These are phyloP conservation scores for Daldinia concentrica DNA, from an alignment of 495 filamentous ascomycete genomes.

Conservation along the genomic window DNA sequence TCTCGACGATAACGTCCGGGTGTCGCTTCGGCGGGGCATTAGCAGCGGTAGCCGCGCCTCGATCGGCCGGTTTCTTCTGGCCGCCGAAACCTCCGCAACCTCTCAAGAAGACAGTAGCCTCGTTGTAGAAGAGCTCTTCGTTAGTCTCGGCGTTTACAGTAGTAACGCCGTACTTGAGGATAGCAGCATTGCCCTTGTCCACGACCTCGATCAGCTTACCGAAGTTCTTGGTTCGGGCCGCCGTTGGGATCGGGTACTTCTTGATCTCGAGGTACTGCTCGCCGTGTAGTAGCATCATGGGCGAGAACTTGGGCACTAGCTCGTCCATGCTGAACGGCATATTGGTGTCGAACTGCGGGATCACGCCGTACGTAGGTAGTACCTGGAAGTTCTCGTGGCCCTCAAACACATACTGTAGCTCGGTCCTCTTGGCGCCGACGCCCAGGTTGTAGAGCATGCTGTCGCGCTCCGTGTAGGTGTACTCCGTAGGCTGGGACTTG, in stretches of 20 bases:
- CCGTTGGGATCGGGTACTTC: constrained; percentile 93
- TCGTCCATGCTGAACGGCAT: constrained; percentile 83
- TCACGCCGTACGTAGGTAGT: constrained; percentile 92
- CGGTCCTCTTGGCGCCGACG: constrained; percentile 90
- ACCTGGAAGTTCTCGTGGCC: constrained; percentile 89
- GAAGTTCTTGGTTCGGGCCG: constrained; percentile 79
- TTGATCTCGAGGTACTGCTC: constrained; percentile 98
- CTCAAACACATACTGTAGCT: constrained; percentile 88
- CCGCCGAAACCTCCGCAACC: constrained; percentile 94
- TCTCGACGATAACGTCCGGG: constrained; percentile 85
- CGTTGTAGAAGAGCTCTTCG: constrained; percentile 96
- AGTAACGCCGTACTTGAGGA: constrained; percentile 80
- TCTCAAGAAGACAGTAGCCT: constrained; percentile 88
- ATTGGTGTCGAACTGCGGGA: constrained; percentile 88
- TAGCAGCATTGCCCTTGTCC: constrained; percentile 92
- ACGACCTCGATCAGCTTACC: constrained; percentile 91
- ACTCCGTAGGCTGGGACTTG: constrained; percentile 77
- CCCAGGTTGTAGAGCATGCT: constrained; percentile 96
- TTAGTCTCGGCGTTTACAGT: constrained; percentile 83
- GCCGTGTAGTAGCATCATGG: constrained; percentile 99
- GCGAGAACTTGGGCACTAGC: constrained; percentile 91
- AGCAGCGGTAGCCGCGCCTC: constrained; percentile 79
- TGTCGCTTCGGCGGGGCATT: constrained; percentile 80
- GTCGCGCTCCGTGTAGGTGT: constrained; percentile 84
- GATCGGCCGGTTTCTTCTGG: constrained; percentile 76